Conservation (phyloP, 208 protist genomes). For the Trypanosoma brucei region DNA sequence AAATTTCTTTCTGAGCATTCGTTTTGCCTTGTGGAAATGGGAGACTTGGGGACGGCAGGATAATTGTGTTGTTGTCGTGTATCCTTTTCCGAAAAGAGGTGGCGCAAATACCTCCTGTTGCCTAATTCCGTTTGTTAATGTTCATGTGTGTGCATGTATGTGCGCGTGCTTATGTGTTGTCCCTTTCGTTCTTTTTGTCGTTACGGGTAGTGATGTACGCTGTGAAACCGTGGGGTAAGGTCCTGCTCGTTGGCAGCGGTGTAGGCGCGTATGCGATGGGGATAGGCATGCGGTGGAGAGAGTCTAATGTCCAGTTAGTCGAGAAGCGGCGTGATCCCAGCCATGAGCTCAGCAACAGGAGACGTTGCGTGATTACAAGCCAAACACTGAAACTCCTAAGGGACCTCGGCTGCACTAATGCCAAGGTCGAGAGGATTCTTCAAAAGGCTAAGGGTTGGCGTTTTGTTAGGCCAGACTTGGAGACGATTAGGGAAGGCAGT, state of each 20-base stretch:
- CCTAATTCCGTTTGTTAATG: too few species aligned
- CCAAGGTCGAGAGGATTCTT: conserved; percentile 40
- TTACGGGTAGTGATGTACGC: conserved; percentile 57
- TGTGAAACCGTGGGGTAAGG: conserved; percentile 83
- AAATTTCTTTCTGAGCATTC: too few species aligned
- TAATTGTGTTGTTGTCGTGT: too few species aligned
- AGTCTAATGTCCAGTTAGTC: conserved; percentile 67
- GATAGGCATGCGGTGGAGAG: conserved; percentile 83
- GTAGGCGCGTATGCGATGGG: conserved; percentile 74
- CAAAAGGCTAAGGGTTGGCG: conserved; percentile 53
- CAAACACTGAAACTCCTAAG: conserved; percentile 66
- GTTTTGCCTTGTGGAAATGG: too few species aligned
- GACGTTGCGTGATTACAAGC: conserved; percentile 63
- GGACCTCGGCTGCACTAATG: conserved; percentile 64
- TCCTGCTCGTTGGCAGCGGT: conserved; percentile 58
- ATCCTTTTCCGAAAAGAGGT: too few species aligned
- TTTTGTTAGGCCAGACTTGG: conserved; percentile 42
- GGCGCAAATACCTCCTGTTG: too few species aligned
- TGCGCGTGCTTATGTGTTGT: too few species aligned
- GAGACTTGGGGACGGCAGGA: too few species aligned
- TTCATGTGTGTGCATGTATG: too few species aligned
- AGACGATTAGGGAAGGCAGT: conserved; percentile 36
- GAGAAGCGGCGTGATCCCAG: conserved; percentile 42
- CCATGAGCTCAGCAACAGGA: conserved; percentile 35
- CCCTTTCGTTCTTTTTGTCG: too few species aligned